Conservation (phyloP, 108 stramenopile genomes). For the Halocafeteria seosinensis region DNA sequence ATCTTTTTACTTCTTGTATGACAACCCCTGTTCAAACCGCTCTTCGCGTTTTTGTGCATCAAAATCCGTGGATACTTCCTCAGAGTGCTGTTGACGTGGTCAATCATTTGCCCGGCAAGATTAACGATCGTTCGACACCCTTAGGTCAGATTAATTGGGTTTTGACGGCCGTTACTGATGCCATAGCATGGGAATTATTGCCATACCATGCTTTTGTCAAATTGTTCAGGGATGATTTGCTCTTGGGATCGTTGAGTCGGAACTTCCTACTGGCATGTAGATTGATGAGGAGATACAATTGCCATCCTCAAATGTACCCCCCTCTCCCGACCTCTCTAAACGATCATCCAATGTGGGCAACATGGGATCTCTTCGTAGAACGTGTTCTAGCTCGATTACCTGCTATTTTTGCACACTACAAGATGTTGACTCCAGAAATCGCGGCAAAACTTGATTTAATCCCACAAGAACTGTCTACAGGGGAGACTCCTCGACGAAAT, state of each 20-base stretch:
- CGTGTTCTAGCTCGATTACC: slow-evolving; percentile 57
- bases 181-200: slow-evolving; percentile 94
- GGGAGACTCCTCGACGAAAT: too few relatives aligned
- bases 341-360: slow-evolving; percentile 80
- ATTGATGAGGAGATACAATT: slow-evolving; percentile 61
- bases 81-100: neutral
- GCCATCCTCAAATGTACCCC: slow-evolving; percentile 74
- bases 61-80: slow-evolving; percentile 35
- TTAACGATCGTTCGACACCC: neutral
- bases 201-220: slow-evolving; percentile 80
- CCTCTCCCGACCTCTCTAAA: slow-evolving; percentile 63
- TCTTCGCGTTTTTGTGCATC: slow-evolving; percentile 71
- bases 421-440: too few relatives aligned
- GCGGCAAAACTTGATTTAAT: too few relatives aligned
- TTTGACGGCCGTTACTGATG: slow-evolving; percentile 94
- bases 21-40: slow-evolving; percentile 90
- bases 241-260: slow-evolving; percentile 84
- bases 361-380: slow-evolving; percentile 97
- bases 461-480: too few relatives aligned
- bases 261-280: slow-evolving; percentile 97
- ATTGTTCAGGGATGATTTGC: slow-evolving; percentile 85
- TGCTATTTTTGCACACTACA: neutral
- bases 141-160: slow-evolving; percentile 93
- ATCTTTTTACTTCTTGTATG: slow-evolving; percentile 90
- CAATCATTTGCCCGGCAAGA: neutral